Base-by-base conservation (phyloP, 768 basidiomycete genomes). In the Pleurotus pulmonarius region DNA sequence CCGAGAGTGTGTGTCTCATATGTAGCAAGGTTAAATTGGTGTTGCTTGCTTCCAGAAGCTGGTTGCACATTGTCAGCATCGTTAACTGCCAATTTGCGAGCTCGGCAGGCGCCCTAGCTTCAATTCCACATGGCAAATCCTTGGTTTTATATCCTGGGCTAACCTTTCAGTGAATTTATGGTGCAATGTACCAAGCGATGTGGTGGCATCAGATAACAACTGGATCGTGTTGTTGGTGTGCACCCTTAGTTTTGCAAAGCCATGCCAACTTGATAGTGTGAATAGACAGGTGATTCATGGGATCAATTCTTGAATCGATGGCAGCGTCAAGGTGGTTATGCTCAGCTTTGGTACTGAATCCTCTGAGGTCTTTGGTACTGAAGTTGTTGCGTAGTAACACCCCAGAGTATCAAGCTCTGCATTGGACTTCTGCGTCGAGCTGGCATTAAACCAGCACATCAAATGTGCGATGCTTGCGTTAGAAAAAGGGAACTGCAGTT, bases 151-250 rank as follows among this genome's bases (percentile, higher is more conserved):
- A 68, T 2, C 56, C 43, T 1, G 26, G 12, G 44, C 68, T 67
- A 1, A 60, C 57, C 0, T 20, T 51, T 47, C 22, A 26, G 58
- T 37, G 57, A 72, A 73, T 45, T 54, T 55, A 18, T n/a, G n/a
- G n/a, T n/a, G 41, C 0, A 48, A 20, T 9, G 20, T 15, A 6
- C 71, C 69, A 1, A 73, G 63, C 56, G 34, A 71, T 16, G 37
- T 73, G 58, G 49, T 69, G 7, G 55, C 71, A 48, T 0, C 57
- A 63, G 51, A 59, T 5, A 59, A 68, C 38, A 46, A 67, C 60
- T 43, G 68, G 37, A 51, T 57, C 12, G 63, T 80, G 63, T 60
- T 70, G 63, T 68, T 61, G 0, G 72, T 72, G 53, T 75, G 75
- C 8, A 71, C 54, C 3, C 69, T 64, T 1, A 73, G 59, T 56